Evolutionary conservation across 129 eudicot genomes (phyloP).

Genomic region (Pseudognaphalium luteoalbum): DNA sequence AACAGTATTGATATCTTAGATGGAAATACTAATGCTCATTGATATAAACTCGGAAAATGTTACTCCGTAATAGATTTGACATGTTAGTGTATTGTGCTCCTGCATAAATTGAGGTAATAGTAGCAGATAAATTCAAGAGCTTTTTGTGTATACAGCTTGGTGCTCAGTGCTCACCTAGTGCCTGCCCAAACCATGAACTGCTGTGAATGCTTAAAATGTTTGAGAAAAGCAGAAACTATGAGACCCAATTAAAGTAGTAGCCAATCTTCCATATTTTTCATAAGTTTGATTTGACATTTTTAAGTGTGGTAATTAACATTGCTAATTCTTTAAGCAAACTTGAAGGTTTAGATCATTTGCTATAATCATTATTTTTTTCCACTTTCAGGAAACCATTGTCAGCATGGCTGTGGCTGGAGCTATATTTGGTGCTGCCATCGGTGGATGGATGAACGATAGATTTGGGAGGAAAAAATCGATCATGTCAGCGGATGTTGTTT

Average conservation of each 20-base stretch:
- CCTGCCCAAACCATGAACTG: neutral
- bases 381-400: slow-evolving; percentile 66
- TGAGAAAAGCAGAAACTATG: neutral
- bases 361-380: neutral
- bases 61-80: too few species aligned
- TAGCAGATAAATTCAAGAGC: neutral
- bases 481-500: slow-evolving; percentile 49
- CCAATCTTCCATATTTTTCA: too few species aligned
- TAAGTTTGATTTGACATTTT: neutral
- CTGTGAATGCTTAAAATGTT: neutral
- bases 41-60: too few species aligned
- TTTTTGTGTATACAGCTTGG: neutral
- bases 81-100: too few species aligned
- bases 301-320: neutral
- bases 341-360: neutral
- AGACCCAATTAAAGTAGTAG: neutral
- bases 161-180: neutral
- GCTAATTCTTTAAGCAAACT: neutral
- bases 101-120: too few species aligned
- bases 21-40: too few species aligned
- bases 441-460: slow-evolving; percentile 58
- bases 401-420: slow-evolving; percentile 78
- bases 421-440: slow-evolving; percentile 63
- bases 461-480: slow-evolving; percentile 58
- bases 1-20: too few species aligned